These are phyloP conservation scores for Cercospora canescens DNA, from an alignment of 2,329 filamentous ascomycete species.

Conservation along the genomic window DNA sequence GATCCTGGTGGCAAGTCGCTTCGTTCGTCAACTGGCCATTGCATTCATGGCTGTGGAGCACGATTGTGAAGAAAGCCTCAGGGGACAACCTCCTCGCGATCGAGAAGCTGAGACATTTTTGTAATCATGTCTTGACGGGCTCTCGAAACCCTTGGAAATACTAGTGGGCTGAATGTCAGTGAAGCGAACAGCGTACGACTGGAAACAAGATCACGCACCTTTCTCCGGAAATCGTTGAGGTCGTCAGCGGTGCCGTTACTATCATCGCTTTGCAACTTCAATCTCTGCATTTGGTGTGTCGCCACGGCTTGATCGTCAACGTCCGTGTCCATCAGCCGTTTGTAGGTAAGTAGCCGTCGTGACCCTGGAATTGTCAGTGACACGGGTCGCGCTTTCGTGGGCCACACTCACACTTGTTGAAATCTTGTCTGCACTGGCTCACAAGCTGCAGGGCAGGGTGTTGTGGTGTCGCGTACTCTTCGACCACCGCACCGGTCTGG, in stretches of 20 bases:
- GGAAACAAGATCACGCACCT: conserved; percentile 29
- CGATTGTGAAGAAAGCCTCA: neutral
- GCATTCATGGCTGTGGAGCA: neutral
- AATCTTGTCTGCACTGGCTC: conserved; percentile 77
- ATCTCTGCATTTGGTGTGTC: conserved; percentile 27
- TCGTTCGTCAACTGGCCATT: neutral
- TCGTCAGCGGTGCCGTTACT: conserved; percentile 60
- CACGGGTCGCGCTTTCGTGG: neutral
- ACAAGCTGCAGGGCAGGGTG: conserved; percentile 75
- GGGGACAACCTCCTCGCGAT: neutral
- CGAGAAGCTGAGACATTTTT: neutral
- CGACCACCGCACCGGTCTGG: conserved; percentile 39
- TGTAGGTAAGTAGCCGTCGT: conserved; percentile 82
- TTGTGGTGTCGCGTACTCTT: conserved; percentile 72
- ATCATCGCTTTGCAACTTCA: conserved; percentile 28
- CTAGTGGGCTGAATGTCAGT: conserved; percentile 19
- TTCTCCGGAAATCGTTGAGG: conserved; percentile 66
- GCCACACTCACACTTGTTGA: conserved; percentile 71
- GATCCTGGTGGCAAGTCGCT: neutral
- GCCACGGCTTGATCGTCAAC: conserved; percentile 44
- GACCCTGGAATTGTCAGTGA: conserved; percentile 63
- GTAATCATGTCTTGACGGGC: neutral
- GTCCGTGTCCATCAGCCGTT: conserved; percentile 61
- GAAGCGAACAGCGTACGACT: neutral
- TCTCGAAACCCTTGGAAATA: conserved; percentile 40